Conservation (phyloP, 163 green algal genomes). For the Scenedesmus sp. region DNA sequence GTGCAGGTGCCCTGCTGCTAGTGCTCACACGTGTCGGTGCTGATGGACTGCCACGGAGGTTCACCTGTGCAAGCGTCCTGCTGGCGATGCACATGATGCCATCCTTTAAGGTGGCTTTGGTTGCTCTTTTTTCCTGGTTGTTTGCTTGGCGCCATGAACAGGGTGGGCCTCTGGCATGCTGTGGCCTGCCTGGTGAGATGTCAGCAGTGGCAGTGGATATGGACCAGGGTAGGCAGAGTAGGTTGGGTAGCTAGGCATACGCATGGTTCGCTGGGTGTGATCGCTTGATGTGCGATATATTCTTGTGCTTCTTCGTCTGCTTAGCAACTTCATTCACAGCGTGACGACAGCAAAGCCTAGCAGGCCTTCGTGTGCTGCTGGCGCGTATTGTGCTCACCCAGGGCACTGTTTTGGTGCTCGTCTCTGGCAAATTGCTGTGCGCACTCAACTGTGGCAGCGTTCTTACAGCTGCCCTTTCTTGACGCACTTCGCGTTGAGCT, state of each 20-base stretch:
- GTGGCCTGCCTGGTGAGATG: not conserved
- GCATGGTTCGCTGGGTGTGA: not conserved
- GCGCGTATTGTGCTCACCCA: not conserved
- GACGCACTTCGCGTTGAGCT: not conserved
- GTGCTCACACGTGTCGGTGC: too few species aligned
- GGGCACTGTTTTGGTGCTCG: not conserved
- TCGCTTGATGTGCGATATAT: too few species aligned
- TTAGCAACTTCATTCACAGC: not conserved
- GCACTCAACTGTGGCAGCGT: not conserved
- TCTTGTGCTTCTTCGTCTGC: not conserved
- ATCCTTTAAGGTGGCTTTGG: not conserved
- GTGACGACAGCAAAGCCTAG: not conserved
- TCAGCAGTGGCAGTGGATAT: not conserved
- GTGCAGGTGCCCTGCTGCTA: constrained; percentile 56
- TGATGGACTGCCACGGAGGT: not conserved
- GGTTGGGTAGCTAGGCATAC: not conserved
- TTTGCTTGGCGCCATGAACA: not conserved
- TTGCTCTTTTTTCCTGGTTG: not conserved
- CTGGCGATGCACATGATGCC: not conserved
- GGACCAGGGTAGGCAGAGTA: not conserved
- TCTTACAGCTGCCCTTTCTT: not conserved
- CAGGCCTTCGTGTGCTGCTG: not conserved
- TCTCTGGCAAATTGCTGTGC: not conserved
- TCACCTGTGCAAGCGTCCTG: not conserved
- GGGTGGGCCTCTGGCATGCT: not conserved